Evolutionary conservation across 306 rosid species (phyloP).

Genomic region (Cicer judaicum): DNA sequence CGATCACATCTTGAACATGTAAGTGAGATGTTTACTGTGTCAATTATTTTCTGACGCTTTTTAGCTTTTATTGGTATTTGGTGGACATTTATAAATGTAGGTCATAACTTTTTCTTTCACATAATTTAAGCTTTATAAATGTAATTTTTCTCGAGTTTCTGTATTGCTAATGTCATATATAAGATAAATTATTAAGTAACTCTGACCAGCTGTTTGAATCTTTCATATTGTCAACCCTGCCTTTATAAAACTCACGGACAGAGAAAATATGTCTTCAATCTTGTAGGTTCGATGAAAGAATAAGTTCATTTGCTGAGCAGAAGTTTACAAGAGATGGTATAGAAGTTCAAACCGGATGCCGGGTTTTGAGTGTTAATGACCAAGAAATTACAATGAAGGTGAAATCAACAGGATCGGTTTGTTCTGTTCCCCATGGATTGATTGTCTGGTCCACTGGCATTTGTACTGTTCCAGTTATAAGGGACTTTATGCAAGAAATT

Average conservation of each 20-base stretch:
- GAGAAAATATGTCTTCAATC: constrained; percentile 31
- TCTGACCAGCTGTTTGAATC: constrained; percentile 2
- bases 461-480: constrained; percentile 85
- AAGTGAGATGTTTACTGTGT: constrained; percentile 42
- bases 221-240: constrained; percentile 10
- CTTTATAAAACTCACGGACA: constrained; percentile 7
- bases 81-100: constrained; percentile 12
- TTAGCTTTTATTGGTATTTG: constrained; percentile 25
- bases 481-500: constrained; percentile 84
- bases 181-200: constrained; percentile 11
- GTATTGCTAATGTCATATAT: constrained; percentile 28
- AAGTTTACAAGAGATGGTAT: constrained; percentile 88
- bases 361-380: constrained; percentile 76
- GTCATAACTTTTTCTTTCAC: not conserved
- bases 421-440: constrained; percentile 83
- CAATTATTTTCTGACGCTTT: constrained; percentile 32
- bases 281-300: constrained; percentile 92
- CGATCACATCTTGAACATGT: constrained; percentile 96
- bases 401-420: constrained; percentile 72
- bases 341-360: constrained; percentile 88
- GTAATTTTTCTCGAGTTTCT: constrained; percentile 29
- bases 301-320: constrained; percentile 85
- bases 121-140: constrained; percentile 14
- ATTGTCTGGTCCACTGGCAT: constrained; percentile 96
- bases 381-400: constrained; percentile 73